Evolutionary conservation across 305 asterid species (phyloP).

Genomic region (Coffea humblotiana): DNA sequence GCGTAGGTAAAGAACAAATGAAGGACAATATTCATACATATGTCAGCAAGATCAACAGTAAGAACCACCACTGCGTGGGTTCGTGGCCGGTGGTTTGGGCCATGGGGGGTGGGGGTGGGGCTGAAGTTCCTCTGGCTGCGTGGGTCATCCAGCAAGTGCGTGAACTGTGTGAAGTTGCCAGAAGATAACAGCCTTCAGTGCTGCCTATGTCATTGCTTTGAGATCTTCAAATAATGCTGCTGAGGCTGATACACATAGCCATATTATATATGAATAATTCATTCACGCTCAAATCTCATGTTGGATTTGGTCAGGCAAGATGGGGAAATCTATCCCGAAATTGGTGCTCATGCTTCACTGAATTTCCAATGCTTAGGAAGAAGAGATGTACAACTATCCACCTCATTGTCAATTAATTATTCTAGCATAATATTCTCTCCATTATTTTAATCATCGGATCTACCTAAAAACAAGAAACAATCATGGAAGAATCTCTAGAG

Average conservation of each 20-base stretch:
- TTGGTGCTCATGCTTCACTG: constrained; percentile 41
- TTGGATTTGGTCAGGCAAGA: constrained; percentile 48
- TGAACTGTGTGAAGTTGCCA: constrained; percentile 4
- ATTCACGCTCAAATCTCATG: constrained; percentile 58
- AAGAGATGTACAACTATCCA: constrained; percentile 16
- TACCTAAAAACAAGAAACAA: constrained; percentile 49
- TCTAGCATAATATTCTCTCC: constrained; percentile 17
- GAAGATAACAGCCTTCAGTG: not conserved
- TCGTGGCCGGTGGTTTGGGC: not conserved
- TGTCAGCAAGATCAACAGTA: not conserved
- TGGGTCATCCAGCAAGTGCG: not conserved
- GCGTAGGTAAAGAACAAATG: not conserved
- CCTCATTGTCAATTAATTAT: constrained; percentile 39
- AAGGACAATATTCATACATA: not conserved
- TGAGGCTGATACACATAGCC: not conserved
- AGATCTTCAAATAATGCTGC: constrained; percentile 16
- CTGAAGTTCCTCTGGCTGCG: not conserved
- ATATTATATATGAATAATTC: not conserved
- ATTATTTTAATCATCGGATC: constrained; percentile 38
- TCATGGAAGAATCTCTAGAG: constrained; percentile 46
- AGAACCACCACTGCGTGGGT: not conserved
- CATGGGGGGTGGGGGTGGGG: not conserved
- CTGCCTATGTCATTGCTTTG: not conserved
- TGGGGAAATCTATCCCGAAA: constrained; percentile 40
- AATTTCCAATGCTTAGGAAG: constrained; percentile 26